These are phyloP conservation scores for Rosa hybrid DNA, from an alignment of 331 rosid species.

Conservation along the genomic window DNA sequence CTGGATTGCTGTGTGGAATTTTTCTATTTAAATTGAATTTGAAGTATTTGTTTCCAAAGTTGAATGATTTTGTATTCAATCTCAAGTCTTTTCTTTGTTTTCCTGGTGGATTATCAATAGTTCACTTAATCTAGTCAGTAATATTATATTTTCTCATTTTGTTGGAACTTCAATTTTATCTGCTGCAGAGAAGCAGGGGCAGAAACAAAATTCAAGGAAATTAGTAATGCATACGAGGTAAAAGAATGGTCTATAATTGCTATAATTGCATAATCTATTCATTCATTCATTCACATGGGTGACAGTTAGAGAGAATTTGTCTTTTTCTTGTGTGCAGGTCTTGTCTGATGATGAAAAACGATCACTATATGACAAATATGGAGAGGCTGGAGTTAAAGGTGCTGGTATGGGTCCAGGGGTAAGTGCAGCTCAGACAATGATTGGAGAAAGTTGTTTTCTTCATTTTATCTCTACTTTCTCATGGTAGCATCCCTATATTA, in stretches of 20 bases:
- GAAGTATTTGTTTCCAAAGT: neutral
- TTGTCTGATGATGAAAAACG: constrained; percentile 95
- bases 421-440: constrained; percentile 41
- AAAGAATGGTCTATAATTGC: constrained; percentile 18
- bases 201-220: constrained; percentile 85
- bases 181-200: constrained; percentile 83
- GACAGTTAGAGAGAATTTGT: constrained; percentile 16
- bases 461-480: constrained; percentile 4
- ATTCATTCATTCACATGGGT: constrained; percentile 20
- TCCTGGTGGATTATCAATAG: constrained; percentile 6
- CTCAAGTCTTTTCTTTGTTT: neutral
- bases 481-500: constrained; percentile 19
- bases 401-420: constrained; percentile 88
- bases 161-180: constrained; percentile 15
- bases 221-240: constrained; percentile 98
- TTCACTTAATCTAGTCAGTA: constrained; percentile 10
- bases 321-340: constrained; percentile 51
- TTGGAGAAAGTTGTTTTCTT: constrained; percentile 5
- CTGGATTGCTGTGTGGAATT: neutral
- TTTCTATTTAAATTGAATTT: neutral
- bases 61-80: neutral
- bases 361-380: constrained; percentile 82
- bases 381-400: constrained; percentile 98
- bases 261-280: neutral
- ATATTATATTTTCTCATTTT: constrained; percentile 18